These are phyloP conservation scores for Boletus speciosus DNA, from an alignment of 768 basidiomycete genomes.

Conservation along the genomic window DNA sequence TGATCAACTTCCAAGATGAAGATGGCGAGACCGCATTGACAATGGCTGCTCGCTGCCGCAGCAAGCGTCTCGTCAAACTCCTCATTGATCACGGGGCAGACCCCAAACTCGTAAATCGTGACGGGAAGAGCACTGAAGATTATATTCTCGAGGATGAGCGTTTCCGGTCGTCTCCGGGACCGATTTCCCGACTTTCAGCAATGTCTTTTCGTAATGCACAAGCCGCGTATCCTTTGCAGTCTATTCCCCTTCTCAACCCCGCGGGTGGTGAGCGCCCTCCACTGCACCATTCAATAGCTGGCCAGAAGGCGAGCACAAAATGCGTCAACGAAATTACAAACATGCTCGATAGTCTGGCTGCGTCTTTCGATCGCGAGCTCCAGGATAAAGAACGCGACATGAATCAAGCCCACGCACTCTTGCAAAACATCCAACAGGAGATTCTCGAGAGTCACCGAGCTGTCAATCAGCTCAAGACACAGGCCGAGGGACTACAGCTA, in stretches of 20 bases:
- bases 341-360: conserved; percentile 84
- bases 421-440: conserved; percentile 85
- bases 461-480: conserved; percentile 62
- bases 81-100: conserved; percentile 96
- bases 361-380: conserved; percentile 89
- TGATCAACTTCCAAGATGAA: conserved; percentile 99
- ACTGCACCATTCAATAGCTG: conserved; percentile 81
- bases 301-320: conserved; percentile 80
- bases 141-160: conserved; percentile 98
- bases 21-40: conserved; percentile 98
- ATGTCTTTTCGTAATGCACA: conserved; percentile 78
- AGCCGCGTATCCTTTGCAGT: conserved; percentile 39
- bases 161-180: conserved; percentile 86
- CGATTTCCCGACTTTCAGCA: conserved; percentile 58
- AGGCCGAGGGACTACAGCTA: conserved; percentile 63
- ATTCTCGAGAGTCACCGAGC: conserved; percentile 81
- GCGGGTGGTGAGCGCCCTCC: conserved; percentile 63
- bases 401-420: conserved; percentile 81
- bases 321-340: conserved; percentile 81
- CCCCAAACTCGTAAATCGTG: conserved; percentile 89
- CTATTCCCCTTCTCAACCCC: conserved; percentile 40
- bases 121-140: conserved; percentile 96
- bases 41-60: conserved; percentile 92
- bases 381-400: conserved; percentile 89
- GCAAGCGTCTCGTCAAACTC: conserved; percentile 91